Evolutionary conservation across 1,284 basidiomycete species (phyloP).

Genomic region (Phellopilus nigrolimitatus): DNA sequence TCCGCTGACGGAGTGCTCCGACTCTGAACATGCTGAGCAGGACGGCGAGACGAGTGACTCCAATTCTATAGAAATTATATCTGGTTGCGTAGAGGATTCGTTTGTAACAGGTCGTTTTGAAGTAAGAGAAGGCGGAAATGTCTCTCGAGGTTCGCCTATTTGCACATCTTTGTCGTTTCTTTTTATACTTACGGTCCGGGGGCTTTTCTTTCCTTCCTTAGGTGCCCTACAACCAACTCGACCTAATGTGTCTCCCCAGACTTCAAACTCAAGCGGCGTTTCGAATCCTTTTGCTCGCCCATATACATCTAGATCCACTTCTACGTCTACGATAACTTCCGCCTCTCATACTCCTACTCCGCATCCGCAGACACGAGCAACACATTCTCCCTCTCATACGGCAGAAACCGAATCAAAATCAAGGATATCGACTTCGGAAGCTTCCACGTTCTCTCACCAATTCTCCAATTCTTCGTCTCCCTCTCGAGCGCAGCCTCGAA

Average conservation of each 20-base stretch:
- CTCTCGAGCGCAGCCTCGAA: background rate
- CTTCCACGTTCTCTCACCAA: background rate
- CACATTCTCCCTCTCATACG: background rate
- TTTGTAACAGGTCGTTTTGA: constrained; percentile 15
- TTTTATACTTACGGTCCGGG: background rate
- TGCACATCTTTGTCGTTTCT: too few species aligned
- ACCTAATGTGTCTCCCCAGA: background rate
- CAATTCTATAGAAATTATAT: constrained; percentile 19
- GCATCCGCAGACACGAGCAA: background rate
- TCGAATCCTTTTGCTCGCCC: background rate
- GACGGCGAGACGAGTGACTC: constrained; percentile 16
- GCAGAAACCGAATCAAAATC: background rate
- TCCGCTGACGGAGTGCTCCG: constrained; percentile 13
- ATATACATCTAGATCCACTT: too few species aligned
- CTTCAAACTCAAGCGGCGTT: background rate
- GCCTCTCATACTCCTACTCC: constrained; percentile 10
- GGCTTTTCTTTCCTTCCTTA: background rate
- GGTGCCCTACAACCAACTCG: background rate
- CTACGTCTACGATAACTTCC: background rate
- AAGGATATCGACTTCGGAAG: background rate
- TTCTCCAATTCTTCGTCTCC: constrained; percentile 4
- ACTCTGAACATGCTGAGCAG: constrained; percentile 6
- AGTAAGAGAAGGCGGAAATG: background rate
- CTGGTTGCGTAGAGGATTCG: constrained; percentile 13
- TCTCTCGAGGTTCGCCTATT: background rate